phyloP scores from a whole-genome alignment of 768 basidiomycete genomes.

The Pisolithus marmoratus region DNA sequence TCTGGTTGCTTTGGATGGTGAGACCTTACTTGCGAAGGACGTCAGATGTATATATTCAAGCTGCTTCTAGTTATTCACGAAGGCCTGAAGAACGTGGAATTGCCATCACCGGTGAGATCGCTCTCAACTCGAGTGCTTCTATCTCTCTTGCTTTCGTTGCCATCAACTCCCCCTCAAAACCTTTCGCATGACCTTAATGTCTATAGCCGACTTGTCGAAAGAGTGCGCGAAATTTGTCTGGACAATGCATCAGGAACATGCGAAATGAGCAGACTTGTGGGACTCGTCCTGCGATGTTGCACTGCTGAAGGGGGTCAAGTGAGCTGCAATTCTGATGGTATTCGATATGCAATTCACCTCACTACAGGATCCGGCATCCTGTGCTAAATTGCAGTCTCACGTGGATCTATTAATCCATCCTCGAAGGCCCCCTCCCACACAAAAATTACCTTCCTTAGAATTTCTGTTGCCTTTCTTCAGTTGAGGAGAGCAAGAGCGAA shows the following conservation, averaged over 20 bases:
- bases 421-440: constrained; percentile 69
- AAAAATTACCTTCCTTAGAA: constrained; percentile 60
- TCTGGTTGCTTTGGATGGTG: constrained; percentile 56
- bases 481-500: constrained; percentile 66
- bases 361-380: constrained; percentile 12
- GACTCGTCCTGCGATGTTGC: constrained; percentile 45
- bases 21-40: constrained; percentile 8
- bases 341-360: neutral
- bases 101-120: constrained; percentile 52
- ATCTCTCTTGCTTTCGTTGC: constrained; percentile 50
- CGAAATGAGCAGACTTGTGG: constrained; percentile 56
- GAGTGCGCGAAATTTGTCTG: constrained; percentile 43
- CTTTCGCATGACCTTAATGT: constrained; percentile 50
- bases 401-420: constrained; percentile 72
- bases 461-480: constrained; percentile 52
- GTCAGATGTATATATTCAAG: constrained; percentile 4
- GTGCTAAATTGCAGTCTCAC: constrained; percentile 25
- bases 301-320: constrained; percentile 26
- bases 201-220: constrained; percentile 38
- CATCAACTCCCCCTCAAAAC: constrained; percentile 48
- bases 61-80: constrained; percentile 40
- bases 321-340: constrained; percentile 8
- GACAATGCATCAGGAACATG: constrained; percentile 50
- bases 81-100: constrained; percentile 43
- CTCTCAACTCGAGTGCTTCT: constrained; percentile 53